Base-by-base conservation (phyloP, 768 basidiomycete species). In the Hericium erinaceus region DNA sequence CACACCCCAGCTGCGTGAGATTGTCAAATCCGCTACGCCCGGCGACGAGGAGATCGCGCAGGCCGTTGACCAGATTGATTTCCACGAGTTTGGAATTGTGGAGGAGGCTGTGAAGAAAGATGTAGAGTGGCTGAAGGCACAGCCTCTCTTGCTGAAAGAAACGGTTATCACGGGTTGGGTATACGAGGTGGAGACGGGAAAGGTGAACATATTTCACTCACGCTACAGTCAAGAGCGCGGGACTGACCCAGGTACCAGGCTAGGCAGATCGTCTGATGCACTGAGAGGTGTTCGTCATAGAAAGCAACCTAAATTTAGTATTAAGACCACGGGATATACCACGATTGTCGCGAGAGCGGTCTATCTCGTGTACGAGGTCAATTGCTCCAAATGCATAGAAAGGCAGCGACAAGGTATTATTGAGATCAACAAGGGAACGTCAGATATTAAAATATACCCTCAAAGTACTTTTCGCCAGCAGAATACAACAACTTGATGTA, bases 131-230 rank as follows among this genome's bases (percentile, higher is more conserved):
- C 65, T 89, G 66, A 75, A 79, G 65, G 75, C 74, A 18, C 75
- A 79, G 61, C 80, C 82, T 2, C 74, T 87, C 24, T 68, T 87
- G 37, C 67, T 83, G 54, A 67, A 77, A 48, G 81, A 72, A 28
- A 80, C 80, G 0, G 69, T 67, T 51, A 72, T 87, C 33, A 83
- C 80, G 8, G 86, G 85, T 1, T 87, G 86, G 86, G 72, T 84
- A 10, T 83, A 84, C 60, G 79, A 85, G 60, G 81, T 86, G 28
- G 75, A 76, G 58, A 80, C 77, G 4, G 85, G 83, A 58, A 80
- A 81, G 75, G 80, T 84, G 55, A 44, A 18, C 9, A 44, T 44
- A 44, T n/a, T 18, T 44, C 41, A 44, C 18, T 44, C 41, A 44
- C 12, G 16, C 10, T 12, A 44, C 9, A 33, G 33, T 10, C 8